Conservation (phyloP, 2,329 filamentous ascomycete species). For the Diaporthe ampelina region DNA sequence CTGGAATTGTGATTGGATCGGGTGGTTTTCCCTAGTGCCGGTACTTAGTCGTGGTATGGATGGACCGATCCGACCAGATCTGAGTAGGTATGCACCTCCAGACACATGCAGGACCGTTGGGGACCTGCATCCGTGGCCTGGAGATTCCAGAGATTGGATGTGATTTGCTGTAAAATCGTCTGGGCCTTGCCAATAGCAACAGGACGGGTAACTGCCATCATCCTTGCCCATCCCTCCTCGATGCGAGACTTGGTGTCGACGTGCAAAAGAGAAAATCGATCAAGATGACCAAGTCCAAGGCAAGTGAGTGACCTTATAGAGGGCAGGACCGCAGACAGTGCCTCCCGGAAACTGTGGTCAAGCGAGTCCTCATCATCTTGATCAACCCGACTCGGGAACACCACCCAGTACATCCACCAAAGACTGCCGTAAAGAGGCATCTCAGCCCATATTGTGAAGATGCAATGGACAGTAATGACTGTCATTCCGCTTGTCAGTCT, state of each 20-base stretch:
- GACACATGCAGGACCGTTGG: background rate
- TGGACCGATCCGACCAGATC: conserved; percentile 28
- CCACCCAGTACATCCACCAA: background rate
- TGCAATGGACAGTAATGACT: conserved; percentile 31
- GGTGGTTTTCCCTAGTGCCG: conserved; percentile 10
- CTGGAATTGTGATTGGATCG: conserved; percentile 20
- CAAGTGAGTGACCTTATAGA: conserved; percentile 2
- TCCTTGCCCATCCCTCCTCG: conserved; percentile 22
- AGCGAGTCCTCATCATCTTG: background rate
- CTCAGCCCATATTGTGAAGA: conserved; percentile 13
- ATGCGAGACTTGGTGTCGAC: conserved; percentile 27
- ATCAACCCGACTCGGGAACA: background rate
- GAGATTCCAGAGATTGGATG: background rate
- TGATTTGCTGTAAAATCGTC: conserved; percentile 26
- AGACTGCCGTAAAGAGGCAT: background rate
- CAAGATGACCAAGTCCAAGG: background rate
- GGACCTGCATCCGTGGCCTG: conserved; percentile 21
- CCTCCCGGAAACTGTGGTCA: background rate
- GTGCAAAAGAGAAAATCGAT: conserved; percentile 14
- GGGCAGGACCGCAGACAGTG: background rate
- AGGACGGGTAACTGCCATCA: conserved; percentile 3
- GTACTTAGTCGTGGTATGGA: conserved; percentile 20
- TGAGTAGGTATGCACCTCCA: background rate
- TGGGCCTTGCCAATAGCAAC: background rate
- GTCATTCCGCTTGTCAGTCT: conserved; percentile 20